Evolutionary conservation across 2,329 filamentous ascomycete species (phyloP), one percentile per base, ranked within the genome.

Genomic region (Penicillium sp.): DNA sequence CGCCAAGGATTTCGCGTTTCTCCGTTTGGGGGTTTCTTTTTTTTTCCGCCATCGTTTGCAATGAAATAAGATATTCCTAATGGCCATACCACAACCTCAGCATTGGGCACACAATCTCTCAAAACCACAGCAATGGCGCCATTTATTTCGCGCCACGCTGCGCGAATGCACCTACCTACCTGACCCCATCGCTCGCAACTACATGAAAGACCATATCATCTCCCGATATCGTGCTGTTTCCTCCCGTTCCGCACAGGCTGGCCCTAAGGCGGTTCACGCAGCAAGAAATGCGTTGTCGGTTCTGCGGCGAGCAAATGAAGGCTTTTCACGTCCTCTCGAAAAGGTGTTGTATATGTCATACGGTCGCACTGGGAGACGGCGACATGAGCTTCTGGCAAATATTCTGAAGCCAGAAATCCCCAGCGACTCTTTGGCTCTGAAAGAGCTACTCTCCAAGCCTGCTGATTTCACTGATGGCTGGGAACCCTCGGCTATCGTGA

Each of bases 131-230:
- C 60, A 68, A 68, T 77, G 75, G 75, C 68, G 66, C 31, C 80
- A 82, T 66, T 72, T 85, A 46, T 77, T 84, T 62, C 82, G 85
- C 49, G 77, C 80, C 25, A 77, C 86, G 10, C 79, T 87, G 40
- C 81, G 85, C 58, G 82, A 87, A 73, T 79, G 78, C 61, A 80
- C 81, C 55, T 87, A 87, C 65, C 80, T 88, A 40, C 84, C 86
- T 29, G 84, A 87, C 66, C 77, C 81, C 1, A 71, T 77, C 57
- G 82, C 84, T 40, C 79, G 81, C 62, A 54, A 63, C 33, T 83
- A 81, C 71, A 76, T 84, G 69, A 76, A 75, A 57, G 66, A 75
- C 51, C 76, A 84, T 69, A 73, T 83, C 31, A 42, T 59, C 57
- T 55, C 57, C 46, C 60, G 42, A 56, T 65, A 62, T 54, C 66